phyloP scores from a whole-genome alignment of 352 stramenopile genomes.

The Plasmopara muralis region DNA sequence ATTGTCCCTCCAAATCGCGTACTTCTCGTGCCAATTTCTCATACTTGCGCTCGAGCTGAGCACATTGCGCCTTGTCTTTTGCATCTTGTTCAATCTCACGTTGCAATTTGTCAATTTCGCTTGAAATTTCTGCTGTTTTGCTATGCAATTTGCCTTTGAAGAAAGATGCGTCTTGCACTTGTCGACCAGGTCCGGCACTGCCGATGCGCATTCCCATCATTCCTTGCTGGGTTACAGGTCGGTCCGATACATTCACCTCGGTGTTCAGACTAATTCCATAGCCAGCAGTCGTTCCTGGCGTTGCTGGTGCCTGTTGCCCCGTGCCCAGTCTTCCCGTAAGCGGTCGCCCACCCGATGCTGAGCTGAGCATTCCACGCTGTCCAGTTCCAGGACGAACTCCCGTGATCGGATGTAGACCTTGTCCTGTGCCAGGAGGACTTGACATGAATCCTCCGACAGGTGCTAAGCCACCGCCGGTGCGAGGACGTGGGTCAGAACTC shows the following conservation, averaged over 20 bases:
- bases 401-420: too few relatives aligned
- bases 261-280: slow-evolving; percentile 50
- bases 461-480: too few relatives aligned
- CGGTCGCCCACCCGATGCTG: slow-evolving; percentile 40
- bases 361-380: slow-evolving; percentile 41
- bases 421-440: too few relatives aligned
- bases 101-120: slow-evolving; percentile 73
- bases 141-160: slow-evolving; percentile 87
- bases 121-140: slow-evolving; percentile 84
- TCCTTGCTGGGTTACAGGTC: slow-evolving; percentile 89
- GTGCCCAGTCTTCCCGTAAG: slow-evolving; percentile 53
- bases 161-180: slow-evolving; percentile 86
- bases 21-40: slow-evolving; percentile 62
- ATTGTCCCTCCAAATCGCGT: slow-evolving; percentile 83
- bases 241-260: slow-evolving; percentile 86
- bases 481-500: too few relatives aligned
- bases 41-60: slow-evolving; percentile 75
- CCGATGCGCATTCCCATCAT: slow-evolving; percentile 89
- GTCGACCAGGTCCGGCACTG: slow-evolving; percentile 53
- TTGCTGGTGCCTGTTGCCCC: slow-evolving; percentile 42
- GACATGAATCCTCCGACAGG: too few relatives aligned
- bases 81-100: slow-evolving; percentile 82
- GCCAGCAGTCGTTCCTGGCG: slow-evolving; percentile 45
- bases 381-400: neutral
- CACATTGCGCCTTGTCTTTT: slow-evolving; percentile 87